These are phyloP conservation scores for Nitzschia sp. DNA, from an alignment of 108 stramenopile genomes.

Conservation along the genomic window DNA sequence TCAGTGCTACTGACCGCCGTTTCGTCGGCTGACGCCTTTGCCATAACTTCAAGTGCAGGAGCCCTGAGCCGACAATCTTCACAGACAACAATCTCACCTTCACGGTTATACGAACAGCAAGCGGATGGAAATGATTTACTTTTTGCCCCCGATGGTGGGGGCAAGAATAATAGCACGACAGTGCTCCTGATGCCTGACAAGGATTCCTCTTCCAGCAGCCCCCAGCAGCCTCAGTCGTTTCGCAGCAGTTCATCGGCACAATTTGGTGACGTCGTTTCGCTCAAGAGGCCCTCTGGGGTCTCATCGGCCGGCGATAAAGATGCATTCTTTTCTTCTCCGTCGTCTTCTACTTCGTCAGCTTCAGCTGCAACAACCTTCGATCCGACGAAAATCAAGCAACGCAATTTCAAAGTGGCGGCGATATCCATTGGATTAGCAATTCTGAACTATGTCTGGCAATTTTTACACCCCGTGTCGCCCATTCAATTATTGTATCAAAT, in stretches of 20 bases:
- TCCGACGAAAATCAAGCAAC: slow-evolving; percentile 23
- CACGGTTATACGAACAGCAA: not conserved
- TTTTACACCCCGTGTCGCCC: slow-evolving; percentile 69
- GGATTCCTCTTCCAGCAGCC: not conserved
- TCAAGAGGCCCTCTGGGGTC: not conserved
- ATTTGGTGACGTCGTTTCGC: slow-evolving; percentile 22
- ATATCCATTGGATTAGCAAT: slow-evolving; percentile 61
- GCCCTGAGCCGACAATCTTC: not conserved
- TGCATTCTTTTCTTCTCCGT: not conserved
- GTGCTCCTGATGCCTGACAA: not conserved
- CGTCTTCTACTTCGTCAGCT: not conserved
- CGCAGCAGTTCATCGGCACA: not conserved
- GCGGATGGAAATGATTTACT: not conserved
- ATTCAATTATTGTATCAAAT: slow-evolving; percentile 62
- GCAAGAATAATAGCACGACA: not conserved
- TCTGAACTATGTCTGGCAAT: slow-evolving; percentile 67
- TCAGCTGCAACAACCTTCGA: not conserved
- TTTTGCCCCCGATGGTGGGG: not conserved
- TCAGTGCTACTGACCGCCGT: too few relatives aligned
- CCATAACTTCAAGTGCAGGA: not conserved
- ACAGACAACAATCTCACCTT: not conserved
- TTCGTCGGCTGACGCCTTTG: too few relatives aligned
- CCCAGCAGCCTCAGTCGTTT: not conserved
- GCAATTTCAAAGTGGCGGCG: slow-evolving; percentile 63
- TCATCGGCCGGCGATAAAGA: not conserved